Base-by-base conservation (phyloP, 768 basidiomycete species). In the Mycena galopus region DNA sequence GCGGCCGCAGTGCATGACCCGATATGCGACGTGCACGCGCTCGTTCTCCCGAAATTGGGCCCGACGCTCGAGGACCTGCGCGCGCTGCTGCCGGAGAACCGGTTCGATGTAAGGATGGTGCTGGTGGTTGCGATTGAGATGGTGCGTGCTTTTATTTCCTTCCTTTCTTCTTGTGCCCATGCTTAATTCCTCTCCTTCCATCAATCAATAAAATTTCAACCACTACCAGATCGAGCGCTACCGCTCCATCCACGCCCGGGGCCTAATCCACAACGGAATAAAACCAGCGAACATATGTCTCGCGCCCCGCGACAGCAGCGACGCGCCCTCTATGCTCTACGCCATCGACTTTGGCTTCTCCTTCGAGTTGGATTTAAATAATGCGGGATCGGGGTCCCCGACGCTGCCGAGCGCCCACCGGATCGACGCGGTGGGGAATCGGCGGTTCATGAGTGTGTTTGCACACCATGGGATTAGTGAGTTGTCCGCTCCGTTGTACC, bases 251-350 rank as follows among this genome's bases (percentile, higher is more conserved):
- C 81, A 83, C 59, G 63, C 73, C 0, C 69, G 69, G 19, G 79
- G 79, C 4, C 69, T 81, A 19, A 73, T 81, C n/a, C 79, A 82
- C 72, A 81, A 78, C 53, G 82, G 82, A 2, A 73, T 80, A 11
- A 82, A 83, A 56, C 81, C 81, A 0, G 81, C 59, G 4, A 82
- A 83, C 62, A 81, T 82, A 32, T 82, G 81, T 55, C 67, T 82
- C 16, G 62, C 76, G 3, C 76, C 75, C 16, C 56, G 25, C 2
- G 32, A 25, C 9, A 55, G 58, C 21, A 0, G 63, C 11, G 50
- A 66, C 23, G 33, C 59, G 29, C 44, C 53, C 16, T 32, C 65
- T 19, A 69, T 65, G 67, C 64, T 80, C 11, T 75, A 79, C 33
- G 57, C 73, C 16, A 81, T 81, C 60, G 81, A 82, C 53, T 82